Conservation (phyloP, 2,329 filamentous ascomycete species). For the Metarhizium anisopliae region DNA sequence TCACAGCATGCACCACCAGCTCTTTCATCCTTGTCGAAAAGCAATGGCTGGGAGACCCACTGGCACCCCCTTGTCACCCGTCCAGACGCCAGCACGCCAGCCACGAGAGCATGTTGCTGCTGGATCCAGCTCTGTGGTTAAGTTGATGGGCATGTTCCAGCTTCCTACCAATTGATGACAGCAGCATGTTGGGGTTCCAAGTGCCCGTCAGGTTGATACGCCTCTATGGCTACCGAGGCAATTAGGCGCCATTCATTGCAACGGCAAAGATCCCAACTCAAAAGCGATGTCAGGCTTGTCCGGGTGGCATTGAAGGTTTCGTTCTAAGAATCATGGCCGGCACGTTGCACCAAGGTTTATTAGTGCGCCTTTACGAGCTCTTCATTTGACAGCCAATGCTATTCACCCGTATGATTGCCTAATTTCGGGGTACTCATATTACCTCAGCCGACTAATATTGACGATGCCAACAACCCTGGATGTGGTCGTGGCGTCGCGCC, state of each 20-base stretch:
- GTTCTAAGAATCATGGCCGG: neutral
- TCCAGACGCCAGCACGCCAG: neutral
- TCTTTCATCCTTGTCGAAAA: conserved; percentile 6
- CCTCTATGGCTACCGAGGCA: neutral
- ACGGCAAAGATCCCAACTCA: neutral
- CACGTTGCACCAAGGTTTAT: neutral
- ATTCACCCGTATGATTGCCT: neutral
- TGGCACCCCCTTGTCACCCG: neutral
- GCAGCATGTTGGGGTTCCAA: neutral
- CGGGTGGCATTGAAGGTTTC: neutral
- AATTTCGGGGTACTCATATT: conserved; percentile 1
- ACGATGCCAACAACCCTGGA: neutral
- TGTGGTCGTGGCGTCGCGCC: neutral
- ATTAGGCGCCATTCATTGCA: neutral
- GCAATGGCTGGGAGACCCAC: conserved; percentile 5
- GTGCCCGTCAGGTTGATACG: neutral
- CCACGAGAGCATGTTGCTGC: conserved; percentile 2
- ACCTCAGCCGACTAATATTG: conserved; percentile 1
- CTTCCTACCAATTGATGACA: neutral
- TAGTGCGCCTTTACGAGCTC: neutral
- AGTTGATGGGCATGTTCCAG: neutral
- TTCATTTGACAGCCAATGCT: neutral
- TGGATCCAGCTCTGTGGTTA: conserved; percentile 8
- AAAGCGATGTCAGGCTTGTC: neutral
- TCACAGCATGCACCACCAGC: conserved; percentile 9